phyloP scores from a whole-genome alignment of 2,329 filamentous ascomycete species.

The Exophiala bonariae region DNA sequence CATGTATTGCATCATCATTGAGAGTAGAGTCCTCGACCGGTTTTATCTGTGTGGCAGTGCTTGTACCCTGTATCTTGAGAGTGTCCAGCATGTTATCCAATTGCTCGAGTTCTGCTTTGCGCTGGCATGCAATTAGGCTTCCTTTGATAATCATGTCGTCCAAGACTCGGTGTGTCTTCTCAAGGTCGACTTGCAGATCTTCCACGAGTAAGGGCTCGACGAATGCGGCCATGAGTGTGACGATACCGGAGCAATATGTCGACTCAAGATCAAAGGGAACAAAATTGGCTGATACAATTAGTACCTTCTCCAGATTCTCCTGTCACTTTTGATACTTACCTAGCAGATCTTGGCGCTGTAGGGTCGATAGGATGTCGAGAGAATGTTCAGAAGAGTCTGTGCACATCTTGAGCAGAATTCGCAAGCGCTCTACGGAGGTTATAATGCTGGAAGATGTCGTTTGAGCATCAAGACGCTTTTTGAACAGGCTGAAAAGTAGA shows the following conservation, averaged over 20 bases:
- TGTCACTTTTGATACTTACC: no score
- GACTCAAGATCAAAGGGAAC: constrained; percentile 51
- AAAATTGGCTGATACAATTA: constrained; percentile 43
- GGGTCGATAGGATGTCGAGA: constrained; percentile 42
- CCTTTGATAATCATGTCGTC: constrained; percentile 50
- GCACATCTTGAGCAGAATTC: constrained; percentile 45
- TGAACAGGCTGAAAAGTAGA: constrained; percentile 44
- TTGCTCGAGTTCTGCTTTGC: constrained; percentile 48
- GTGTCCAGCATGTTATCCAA: constrained; percentile 42
- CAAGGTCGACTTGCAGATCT: constrained; percentile 38
- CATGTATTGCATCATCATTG: neutral
- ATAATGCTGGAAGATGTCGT: constrained; percentile 38
- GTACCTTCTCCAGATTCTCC: constrained; percentile 1
- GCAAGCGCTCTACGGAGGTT: no score
- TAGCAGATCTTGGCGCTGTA: constrained; percentile 49
- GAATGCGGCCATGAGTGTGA: constrained; percentile 40
- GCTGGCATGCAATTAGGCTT: constrained; percentile 48
- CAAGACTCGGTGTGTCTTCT: constrained; percentile 45
- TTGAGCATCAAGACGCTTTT: constrained; percentile 30
- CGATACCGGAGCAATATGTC: constrained; percentile 45
- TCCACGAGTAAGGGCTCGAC: constrained; percentile 40
- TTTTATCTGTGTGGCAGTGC: no score
- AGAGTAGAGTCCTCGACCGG: constrained; percentile 6
- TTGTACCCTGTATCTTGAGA: constrained; percentile 14
- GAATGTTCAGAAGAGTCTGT: constrained; percentile 47